Percentiles rank a stretch among this genome's conserved stretches.
Evolutionary conservation across 768 basidiomycete genomes (phyloP).

Genomic region (Solioccasus polychromus): DNA sequence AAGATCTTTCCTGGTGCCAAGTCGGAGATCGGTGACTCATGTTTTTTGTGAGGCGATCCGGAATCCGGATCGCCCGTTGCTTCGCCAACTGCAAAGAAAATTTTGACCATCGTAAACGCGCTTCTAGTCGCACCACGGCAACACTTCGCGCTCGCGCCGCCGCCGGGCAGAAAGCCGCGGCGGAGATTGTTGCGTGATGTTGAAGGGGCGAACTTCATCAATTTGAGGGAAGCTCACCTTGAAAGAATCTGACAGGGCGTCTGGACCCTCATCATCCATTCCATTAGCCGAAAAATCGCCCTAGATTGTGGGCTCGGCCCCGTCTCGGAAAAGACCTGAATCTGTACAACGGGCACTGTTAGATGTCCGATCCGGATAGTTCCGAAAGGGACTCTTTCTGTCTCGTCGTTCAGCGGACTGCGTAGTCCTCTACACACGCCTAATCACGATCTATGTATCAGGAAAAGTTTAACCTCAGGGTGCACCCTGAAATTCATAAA

Average conservation of each 20-base stretch:
- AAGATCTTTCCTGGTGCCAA: constrained; percentile 11
- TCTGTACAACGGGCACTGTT: constrained; percentile 3
- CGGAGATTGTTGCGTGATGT: constrained; percentile 32
- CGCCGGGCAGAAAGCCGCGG: constrained; percentile 18
- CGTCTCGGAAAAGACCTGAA: constrained; percentile 10
- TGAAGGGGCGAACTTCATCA: too few relatives aligned
- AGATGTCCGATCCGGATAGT: constrained; percentile 21
- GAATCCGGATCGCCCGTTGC: constrained; percentile 7
- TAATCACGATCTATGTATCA: constrained; percentile 11
- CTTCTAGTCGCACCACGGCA: constrained; percentile 7
- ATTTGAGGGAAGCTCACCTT: constrained; percentile 9
- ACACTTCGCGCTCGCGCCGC: constrained; percentile 5
- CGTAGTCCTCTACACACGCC: not conserved
- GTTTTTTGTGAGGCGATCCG: constrained; percentile 23
- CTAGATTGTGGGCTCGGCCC: constrained; percentile 19
- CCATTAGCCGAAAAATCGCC: too few relatives aligned
- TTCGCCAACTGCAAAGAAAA: constrained; percentile 13
- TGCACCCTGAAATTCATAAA: constrained; percentile 29
- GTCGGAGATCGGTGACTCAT: constrained; percentile 16
- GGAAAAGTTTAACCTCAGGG: constrained; percentile 27
- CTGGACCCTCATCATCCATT: constrained; percentile 9
- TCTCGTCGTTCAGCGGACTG: constrained; percentile 10
- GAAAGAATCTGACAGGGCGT: not conserved
- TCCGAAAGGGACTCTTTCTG: constrained; percentile 15
- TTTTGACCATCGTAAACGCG: constrained; percentile 12